Percentiles rank a stretch among this genome's conserved stretches.
These are phyloP conservation scores for Yamadazyma takamatsuzukensis DNA, from an alignment of 805 yeast genomes.

Conservation along the genomic window DNA sequence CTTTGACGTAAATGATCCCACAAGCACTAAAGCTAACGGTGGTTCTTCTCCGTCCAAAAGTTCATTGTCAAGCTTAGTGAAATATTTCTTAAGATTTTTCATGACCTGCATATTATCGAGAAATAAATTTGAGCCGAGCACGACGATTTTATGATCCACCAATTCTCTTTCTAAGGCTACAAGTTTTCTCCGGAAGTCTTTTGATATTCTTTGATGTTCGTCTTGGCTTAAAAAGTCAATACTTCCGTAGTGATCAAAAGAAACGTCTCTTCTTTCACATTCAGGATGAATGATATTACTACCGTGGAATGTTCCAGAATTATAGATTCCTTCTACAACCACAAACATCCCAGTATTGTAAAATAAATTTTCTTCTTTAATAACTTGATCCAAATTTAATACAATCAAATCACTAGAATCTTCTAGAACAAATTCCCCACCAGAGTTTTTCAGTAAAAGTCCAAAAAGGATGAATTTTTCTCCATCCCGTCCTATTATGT, in stretches of 20 bases:
- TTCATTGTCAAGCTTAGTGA: conserved; percentile 44
- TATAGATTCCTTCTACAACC: conserved; percentile 79
- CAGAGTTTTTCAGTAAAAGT: conserved; percentile 55
- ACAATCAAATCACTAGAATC: conserved; percentile 76
- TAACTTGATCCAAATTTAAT: conserved; percentile 59
- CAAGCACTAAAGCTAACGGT: conserved; percentile 73
- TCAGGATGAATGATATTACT: conserved; percentile 83
- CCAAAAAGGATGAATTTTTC: conserved; percentile 76
- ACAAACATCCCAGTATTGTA: conserved; percentile 74
- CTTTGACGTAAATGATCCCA: conserved; percentile 73
- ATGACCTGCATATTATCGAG: conserved; percentile 58
- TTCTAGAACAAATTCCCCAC: conserved; percentile 72
- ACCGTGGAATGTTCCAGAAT: conserved; percentile 57
- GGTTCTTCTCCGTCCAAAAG: conserved; percentile 18
- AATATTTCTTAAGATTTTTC: conserved; percentile 63
- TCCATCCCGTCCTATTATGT: conserved; percentile 82
- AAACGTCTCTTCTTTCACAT: conserved; percentile 65
- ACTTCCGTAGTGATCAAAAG: conserved; percentile 73
- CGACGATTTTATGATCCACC: conserved; percentile 53
- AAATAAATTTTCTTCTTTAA: conserved; percentile 61
- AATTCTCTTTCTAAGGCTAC: conserved; percentile 53
- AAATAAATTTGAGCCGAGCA: conserved; percentile 73
- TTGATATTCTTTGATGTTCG: conserved; percentile 52
- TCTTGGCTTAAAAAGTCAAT: conserved; percentile 60
- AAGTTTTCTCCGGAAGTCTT: conserved; percentile 52